Evolutionary conservation across 1,284 basidiomycete genomes (phyloP).

Genomic region (Ganoderma multipileum): DNA sequence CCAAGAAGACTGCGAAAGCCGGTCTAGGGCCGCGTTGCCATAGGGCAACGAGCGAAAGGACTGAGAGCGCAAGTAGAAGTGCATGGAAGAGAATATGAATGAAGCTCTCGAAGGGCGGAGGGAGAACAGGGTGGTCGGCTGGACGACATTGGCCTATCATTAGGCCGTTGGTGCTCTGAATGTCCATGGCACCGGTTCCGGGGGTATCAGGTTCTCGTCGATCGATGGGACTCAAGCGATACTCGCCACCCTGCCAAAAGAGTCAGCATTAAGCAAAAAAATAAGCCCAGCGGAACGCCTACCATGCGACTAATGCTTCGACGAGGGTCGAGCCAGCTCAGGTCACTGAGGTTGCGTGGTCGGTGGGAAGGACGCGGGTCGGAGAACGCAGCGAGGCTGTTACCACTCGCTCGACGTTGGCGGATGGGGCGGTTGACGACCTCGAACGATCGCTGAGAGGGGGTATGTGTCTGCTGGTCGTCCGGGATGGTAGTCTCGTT

Average conservation of each 20-base stretch:
- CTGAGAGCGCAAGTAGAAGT: constrained; percentile 62
- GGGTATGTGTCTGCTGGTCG: constrained; percentile 34
- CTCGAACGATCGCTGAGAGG: constrained; percentile 62
- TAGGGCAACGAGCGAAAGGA: constrained; percentile 62
- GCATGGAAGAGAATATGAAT: constrained; percentile 63
- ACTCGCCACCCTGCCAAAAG: constrained; percentile 60
- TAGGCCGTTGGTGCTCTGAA: constrained; percentile 49
- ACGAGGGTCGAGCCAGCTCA: constrained; percentile 77
- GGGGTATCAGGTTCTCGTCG: constrained; percentile 53
- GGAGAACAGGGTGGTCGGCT: constrained; percentile 43
- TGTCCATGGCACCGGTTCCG: constrained; percentile 53
- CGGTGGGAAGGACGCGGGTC: constrained; percentile 47
- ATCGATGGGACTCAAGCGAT: constrained; percentile 53
- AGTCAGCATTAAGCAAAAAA: constrained; percentile 19
- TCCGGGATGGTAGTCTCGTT: constrained; percentile 36
- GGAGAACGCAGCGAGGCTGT: constrained; percentile 52
- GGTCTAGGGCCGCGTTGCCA: constrained; percentile 61
- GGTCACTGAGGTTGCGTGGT: constrained; percentile 65
- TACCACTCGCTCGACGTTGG: constrained; percentile 52
- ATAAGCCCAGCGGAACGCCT: constrained; percentile 39
- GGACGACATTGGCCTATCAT: constrained; percentile 34
- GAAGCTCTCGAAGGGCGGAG: constrained; percentile 47
- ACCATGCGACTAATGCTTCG: constrained; percentile 74
- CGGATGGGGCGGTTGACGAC: constrained; percentile 72
- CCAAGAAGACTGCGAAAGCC: constrained; percentile 70